Base-by-base conservation (phyloP, 2,329 filamentous ascomycete genomes). In the Claviceps pazoutovae region DNA sequence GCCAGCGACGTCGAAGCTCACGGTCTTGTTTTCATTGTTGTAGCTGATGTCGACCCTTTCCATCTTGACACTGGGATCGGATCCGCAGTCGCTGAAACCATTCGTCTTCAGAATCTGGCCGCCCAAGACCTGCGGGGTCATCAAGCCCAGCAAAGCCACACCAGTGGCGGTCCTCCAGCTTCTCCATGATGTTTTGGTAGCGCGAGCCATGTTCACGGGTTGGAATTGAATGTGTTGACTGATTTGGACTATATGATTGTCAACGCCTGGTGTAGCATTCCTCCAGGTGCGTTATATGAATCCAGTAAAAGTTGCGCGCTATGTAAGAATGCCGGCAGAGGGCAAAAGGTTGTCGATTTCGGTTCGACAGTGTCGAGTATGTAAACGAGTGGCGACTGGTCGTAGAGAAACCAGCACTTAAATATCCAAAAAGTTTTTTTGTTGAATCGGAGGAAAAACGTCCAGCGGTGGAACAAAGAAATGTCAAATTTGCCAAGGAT, bases 1-100 rank as follows among this genome's bases (percentile, higher is more conserved):
- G 55, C 91, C 93, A 37, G 83, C 80, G 21, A 96, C 79, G 64
- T 97, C 82, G 68, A 96, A 97, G 3, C 71, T 78, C 55, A 97
- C 77, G 48, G 76, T 78, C 64, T 86, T 82, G 54, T 82, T 81
- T 53, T 77, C 74, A 57, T 83, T 83, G 72, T 95, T 80, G 71
- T 94, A 97, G 59, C 78, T 72, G 54, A 96, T 84, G 60, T 91
- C 73, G 56, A 94, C 73, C 59, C 77, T 82, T 58, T 88, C 74
- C 51, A 96, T 83, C 56, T 75, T 76, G 60, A 97, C 73, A 66
- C 60, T 76, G 60, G 62, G 45, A 34, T 74, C 67, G 49, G 64
- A 62, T 39, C 62, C 65, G 68, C 93, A 97, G 57, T 82, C 82
- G 61, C 74, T 80, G 71, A 93, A 95, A 54, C 89, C 87, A 56